These are phyloP conservation scores for Podospora pseudoanserina DNA, from an alignment of 495 filamentous ascomycete genomes.

Conservation along the genomic window DNA sequence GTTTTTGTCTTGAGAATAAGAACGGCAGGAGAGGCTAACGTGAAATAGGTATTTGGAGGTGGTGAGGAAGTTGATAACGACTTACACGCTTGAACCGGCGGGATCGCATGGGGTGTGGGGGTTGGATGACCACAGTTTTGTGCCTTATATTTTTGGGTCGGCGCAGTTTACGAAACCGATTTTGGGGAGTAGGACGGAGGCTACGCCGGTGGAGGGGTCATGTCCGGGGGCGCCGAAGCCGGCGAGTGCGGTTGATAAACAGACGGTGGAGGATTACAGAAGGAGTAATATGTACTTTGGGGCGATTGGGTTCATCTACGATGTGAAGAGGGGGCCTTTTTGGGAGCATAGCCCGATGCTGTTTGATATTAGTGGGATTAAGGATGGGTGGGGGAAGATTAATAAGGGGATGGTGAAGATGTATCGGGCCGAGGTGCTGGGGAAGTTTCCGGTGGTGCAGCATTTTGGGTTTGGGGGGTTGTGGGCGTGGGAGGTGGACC, in stretches of 20 bases:
- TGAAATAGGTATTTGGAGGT: conserved; percentile 67
- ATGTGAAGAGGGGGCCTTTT: conserved; percentile 95
- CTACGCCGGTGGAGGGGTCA: conserved; percentile 72
- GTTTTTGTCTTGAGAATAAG: conserved; percentile 26
- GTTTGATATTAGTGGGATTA: conserved; percentile 89
- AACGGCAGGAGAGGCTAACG: background rate
- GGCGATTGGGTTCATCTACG: conserved; percentile 98
- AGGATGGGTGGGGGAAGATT: conserved; percentile 93
- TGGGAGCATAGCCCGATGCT: conserved; percentile 98
- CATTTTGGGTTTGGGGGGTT: conserved; percentile 91
- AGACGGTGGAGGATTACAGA: conserved; percentile 64
- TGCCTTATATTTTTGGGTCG: conserved; percentile 95
- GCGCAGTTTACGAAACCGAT: conserved; percentile 81
- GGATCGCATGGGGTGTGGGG: conserved; percentile 97
- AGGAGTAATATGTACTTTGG: conserved; percentile 87
- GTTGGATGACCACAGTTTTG: conserved; percentile 92
- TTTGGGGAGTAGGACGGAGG: conserved; percentile 55
- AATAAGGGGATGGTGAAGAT: conserved; percentile 99
- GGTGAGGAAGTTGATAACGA: conserved; percentile 77
- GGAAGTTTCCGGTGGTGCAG: conserved; percentile 94
- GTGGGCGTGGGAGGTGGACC: conserved; percentile 77
- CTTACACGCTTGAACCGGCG: conserved; percentile 93
- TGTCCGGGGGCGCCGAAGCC: conserved; percentile 66
- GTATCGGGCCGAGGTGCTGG: conserved; percentile 90
- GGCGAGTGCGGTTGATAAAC: conserved; percentile 59